phyloP scores from a whole-genome alignment of 2,329 filamentous ascomycete genomes.

The Fusarium heterosporum region DNA sequence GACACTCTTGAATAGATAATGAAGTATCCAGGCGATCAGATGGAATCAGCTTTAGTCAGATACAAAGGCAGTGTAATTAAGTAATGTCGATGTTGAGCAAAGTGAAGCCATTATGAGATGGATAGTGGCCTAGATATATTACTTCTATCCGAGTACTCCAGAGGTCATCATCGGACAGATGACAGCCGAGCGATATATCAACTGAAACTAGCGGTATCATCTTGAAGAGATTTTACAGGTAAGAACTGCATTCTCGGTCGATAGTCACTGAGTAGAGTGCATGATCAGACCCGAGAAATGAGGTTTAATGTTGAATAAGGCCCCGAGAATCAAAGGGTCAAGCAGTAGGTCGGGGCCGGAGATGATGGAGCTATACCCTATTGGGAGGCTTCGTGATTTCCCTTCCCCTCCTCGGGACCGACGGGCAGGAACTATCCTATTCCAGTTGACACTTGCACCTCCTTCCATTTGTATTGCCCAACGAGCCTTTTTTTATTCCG shows the following conservation, averaged over 20 bases:
- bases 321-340: constrained; percentile 15
- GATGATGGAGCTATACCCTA: constrained; percentile 33
- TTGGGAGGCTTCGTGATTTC: constrained; percentile 25
- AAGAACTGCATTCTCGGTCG: constrained; percentile 15
- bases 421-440: constrained; percentile 34
- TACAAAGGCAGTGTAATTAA: not conserved
- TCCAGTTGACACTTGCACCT: constrained; percentile 1
- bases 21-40: not conserved
- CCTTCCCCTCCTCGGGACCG: constrained; percentile 42
- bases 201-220: constrained; percentile 16
- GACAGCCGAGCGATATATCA: constrained; percentile 18
- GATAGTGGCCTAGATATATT: constrained; percentile 33
- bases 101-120: constrained; percentile 15
- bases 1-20: not conserved
- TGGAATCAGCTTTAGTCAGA: not conserved
- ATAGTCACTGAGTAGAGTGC: not conserved
- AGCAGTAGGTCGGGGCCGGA: constrained; percentile 38
- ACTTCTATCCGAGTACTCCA: constrained; percentile 27
- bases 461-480: constrained; percentile 8
- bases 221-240: not conserved
- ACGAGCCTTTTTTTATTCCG: not conserved
- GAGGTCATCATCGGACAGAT: constrained; percentile 22
- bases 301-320: constrained; percentile 17
- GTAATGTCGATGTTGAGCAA: not conserved
- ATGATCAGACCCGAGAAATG: constrained; percentile 10